Evolutionary conservation across 2,329 filamentous ascomycete species (phyloP).

Genomic region (Dryadomyces quercus-mongolicae): DNA sequence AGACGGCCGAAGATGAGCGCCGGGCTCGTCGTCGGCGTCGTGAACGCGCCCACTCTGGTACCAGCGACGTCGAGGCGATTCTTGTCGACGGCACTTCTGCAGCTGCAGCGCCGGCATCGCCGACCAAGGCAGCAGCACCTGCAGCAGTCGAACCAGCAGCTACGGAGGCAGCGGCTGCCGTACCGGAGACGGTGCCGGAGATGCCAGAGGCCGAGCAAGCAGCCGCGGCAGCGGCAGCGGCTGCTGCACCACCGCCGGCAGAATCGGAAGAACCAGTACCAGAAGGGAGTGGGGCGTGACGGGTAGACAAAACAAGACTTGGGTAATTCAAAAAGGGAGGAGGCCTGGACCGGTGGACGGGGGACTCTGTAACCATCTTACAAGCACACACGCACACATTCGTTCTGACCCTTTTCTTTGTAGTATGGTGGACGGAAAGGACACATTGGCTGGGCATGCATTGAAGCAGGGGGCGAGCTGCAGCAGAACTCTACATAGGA

Average conservation of each 20-base stretch:
- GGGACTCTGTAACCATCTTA: not conserved
- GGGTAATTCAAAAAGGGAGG: not conserved
- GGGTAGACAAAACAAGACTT: not conserved
- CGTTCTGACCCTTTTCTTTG: not conserved
- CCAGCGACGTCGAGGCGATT: slow-evolving; percentile 31
- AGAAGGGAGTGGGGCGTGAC: not conserved
- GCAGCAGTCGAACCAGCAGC: slow-evolving; percentile 14
- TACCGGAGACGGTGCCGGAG: not conserved
- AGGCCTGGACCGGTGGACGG: not conserved
- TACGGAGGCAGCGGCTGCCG: not conserved
- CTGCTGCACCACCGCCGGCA: not conserved
- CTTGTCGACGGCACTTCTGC: not conserved
- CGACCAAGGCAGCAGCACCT: slow-evolving; percentile 18
- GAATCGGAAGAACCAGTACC: not conserved
- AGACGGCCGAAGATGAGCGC: slow-evolving; percentile 71
- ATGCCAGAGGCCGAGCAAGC: not conserved
- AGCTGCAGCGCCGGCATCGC: not conserved
- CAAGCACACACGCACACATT: not conserved
- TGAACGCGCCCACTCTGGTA: slow-evolving; percentile 38
- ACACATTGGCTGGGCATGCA: not conserved
- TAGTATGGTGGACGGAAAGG: not conserved
- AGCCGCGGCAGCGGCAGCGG: not conserved
- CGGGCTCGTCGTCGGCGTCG: slow-evolving; percentile 53
- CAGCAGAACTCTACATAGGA: not conserved
- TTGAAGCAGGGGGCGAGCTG: not conserved